phyloP scores from a whole-genome alignment of 352 stramenopile species.

The Pythium rhizo-oryzae region DNA sequence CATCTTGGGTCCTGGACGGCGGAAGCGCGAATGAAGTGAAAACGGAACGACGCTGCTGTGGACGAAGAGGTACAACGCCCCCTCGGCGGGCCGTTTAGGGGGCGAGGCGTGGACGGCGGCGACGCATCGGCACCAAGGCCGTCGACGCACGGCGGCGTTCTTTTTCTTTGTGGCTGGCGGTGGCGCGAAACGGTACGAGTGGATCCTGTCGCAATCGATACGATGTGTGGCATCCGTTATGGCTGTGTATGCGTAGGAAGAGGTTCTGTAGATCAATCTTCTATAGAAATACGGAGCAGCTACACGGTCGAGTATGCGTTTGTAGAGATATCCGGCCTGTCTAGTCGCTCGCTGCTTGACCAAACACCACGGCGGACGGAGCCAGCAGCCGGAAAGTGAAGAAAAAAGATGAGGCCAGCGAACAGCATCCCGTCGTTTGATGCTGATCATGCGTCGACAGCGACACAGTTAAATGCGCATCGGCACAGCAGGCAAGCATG shows the following conservation, averaged over 20 bases:
- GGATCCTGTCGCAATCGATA: conserved; percentile 2
- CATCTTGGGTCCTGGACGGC: neutral
- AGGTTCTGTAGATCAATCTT: neutral
- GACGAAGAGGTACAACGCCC: neutral
- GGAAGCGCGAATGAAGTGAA: conserved; percentile 8
- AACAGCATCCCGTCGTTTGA: neutral
- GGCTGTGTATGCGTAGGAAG: neutral
- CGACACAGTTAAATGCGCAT: neutral
- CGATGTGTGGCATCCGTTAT: neutral
- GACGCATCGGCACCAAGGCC: neutral
- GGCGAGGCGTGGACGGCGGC: neutral
- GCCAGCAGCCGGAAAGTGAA: neutral
- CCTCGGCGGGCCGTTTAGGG: neutral
- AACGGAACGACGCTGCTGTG: neutral
- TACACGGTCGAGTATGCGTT: neutral
- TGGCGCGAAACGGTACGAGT: conserved; percentile 7
- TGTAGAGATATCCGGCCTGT: neutral
- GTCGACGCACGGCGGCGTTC: conserved; percentile 12
- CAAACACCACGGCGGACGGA: neutral
- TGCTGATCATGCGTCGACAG: neutral
- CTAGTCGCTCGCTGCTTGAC: conserved; percentile 6
- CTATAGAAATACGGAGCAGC: too few relatives aligned
- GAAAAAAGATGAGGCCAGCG: conserved; percentile 2
- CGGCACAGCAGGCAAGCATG: too few relatives aligned
- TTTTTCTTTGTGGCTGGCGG: conserved; percentile 10